These are phyloP conservation scores for Cryphonectria radicalis DNA, from an alignment of 2,329 filamentous ascomycete species.

Conservation along the genomic window DNA sequence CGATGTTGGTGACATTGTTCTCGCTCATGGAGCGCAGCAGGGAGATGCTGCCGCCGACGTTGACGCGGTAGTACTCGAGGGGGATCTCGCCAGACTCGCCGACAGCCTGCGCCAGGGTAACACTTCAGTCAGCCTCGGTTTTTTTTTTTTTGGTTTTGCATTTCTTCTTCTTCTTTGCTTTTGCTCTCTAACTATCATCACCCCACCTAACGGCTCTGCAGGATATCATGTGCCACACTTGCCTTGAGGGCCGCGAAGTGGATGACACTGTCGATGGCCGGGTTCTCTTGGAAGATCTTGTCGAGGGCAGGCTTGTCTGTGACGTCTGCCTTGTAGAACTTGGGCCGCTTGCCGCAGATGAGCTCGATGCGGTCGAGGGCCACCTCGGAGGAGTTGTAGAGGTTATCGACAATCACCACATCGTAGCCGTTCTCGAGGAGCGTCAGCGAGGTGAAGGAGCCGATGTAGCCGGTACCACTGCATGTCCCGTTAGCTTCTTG, in stretches of 20 bases:
- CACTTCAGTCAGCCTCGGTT: slow-evolving; percentile 1
- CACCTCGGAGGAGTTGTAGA: slow-evolving; percentile 95
- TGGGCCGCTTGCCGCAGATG: slow-evolving; percentile 84
- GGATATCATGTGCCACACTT: slow-evolving; percentile 38
- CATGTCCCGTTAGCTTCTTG: slow-evolving; percentile 35
- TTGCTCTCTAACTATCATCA: background rate
- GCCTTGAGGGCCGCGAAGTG: slow-evolving; percentile 98
- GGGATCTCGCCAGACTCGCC: slow-evolving; percentile 94
- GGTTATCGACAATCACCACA: slow-evolving; percentile 93
- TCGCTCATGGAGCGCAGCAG: slow-evolving; percentile 86
- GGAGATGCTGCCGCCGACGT: slow-evolving; percentile 88
- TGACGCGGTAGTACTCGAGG: slow-evolving; percentile 96
- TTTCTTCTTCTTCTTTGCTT: background rate
- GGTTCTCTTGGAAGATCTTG: slow-evolving; percentile 84
- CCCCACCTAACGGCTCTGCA: background rate
- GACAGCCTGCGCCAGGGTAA: slow-evolving; percentile 67
- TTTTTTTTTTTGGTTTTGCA: background rate
- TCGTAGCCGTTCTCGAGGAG: slow-evolving; percentile 95
- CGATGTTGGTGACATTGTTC: slow-evolving; percentile 93
- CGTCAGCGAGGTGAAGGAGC: slow-evolving; percentile 91
- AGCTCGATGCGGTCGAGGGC: slow-evolving; percentile 94
- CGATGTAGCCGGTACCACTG: slow-evolving; percentile 98
- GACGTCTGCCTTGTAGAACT: slow-evolving; percentile 85
- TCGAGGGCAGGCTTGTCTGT: slow-evolving; percentile 84
- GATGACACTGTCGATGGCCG: slow-evolving; percentile 95